These are phyloP conservation scores for Saccharomyces hybrid DNA, from an alignment of 1,139 yeast genomes.

Conservation along the genomic window DNA sequence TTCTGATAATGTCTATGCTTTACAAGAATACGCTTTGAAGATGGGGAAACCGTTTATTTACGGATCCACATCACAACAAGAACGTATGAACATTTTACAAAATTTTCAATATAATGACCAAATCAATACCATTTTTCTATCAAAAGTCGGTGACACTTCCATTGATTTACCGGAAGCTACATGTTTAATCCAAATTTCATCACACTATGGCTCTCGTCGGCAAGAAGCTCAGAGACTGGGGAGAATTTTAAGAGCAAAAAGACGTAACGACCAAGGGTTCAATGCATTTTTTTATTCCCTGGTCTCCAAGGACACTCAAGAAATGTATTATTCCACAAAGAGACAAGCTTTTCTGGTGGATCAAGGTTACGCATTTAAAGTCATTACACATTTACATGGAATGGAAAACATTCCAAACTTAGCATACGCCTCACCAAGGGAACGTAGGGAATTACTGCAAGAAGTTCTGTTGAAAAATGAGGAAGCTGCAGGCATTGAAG, in stretches of 20 bases:
- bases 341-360: slow-evolving; percentile 97
- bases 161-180: slow-evolving; percentile 98
- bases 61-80: slow-evolving; percentile 97
- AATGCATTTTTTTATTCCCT: slow-evolving; percentile 95
- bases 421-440: slow-evolving; percentile 86
- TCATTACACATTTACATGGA: slow-evolving; percentile 93
- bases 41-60: slow-evolving; percentile 91
- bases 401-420: slow-evolving; percentile 90
- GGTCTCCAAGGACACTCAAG: slow-evolving; percentile 96
- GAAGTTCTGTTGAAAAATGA: slow-evolving; percentile 91
- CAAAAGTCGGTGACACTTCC: slow-evolving; percentile 97
- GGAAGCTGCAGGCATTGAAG: slow-evolving; percentile 91
- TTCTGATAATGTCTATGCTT: slow-evolving; percentile 94
- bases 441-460: slow-evolving; percentile 84
- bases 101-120: slow-evolving; percentile 95
- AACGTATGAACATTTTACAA: slow-evolving; percentile 93
- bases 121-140: slow-evolving; percentile 88
- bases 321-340: slow-evolving; percentile 96
- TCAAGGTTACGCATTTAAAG: slow-evolving; percentile 98
- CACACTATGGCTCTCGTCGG: slow-evolving; percentile 98
- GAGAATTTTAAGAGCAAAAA: slow-evolving; percentile 88
- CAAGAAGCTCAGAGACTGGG: slow-evolving; percentile 98
- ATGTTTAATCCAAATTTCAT: slow-evolving; percentile 91
- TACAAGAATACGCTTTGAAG: slow-evolving; percentile 90
- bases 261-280: slow-evolving; percentile 98